Evolutionary conservation across 2,329 filamentous ascomycete species (phyloP).

Genomic region (Chalaropsis ovoidea): DNA sequence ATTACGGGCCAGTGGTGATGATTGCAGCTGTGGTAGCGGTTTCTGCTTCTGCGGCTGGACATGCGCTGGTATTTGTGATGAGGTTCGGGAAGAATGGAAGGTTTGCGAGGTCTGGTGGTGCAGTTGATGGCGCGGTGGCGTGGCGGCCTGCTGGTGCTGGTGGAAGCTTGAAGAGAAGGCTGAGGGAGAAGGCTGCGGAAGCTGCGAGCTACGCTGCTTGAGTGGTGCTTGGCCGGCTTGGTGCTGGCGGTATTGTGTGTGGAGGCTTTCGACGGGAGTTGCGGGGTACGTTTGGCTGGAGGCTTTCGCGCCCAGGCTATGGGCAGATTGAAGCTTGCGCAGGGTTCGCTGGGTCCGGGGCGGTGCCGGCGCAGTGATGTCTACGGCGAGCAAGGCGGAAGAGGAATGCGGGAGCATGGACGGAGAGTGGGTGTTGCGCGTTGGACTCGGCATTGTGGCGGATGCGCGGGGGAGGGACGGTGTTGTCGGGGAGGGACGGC

Average conservation of each 20-base stretch:
- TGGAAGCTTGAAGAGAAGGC: constrained; percentile 10
- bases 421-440: constrained; percentile 9
- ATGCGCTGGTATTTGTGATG: constrained; percentile 2
- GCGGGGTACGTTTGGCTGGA: constrained; percentile 38
- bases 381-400: constrained; percentile 29
- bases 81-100: background rate
- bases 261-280: constrained; percentile 33
- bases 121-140: constrained; percentile 18
- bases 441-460: constrained; percentile 17
- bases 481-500: background rate
- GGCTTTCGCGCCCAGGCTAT: constrained; percentile 52
- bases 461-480: background rate
- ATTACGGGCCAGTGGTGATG: constrained; percentile 29
- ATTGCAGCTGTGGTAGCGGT: constrained; percentile 15
- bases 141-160: constrained; percentile 12
- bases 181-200: constrained; percentile 25
- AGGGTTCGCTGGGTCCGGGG: constrained; percentile 57
- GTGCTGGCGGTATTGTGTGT: constrained; percentile 48
- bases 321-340: constrained; percentile 66
- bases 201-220: constrained; percentile 15
- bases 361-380: constrained; percentile 48
- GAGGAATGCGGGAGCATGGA: constrained; percentile 10
- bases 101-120: constrained; percentile 23
- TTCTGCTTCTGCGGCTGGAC: constrained; percentile 6
- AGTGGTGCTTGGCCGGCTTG: constrained; percentile 29